Conservation (phyloP, 2,329 filamentous ascomycete species). For the Zasmidium cellare region DNA sequence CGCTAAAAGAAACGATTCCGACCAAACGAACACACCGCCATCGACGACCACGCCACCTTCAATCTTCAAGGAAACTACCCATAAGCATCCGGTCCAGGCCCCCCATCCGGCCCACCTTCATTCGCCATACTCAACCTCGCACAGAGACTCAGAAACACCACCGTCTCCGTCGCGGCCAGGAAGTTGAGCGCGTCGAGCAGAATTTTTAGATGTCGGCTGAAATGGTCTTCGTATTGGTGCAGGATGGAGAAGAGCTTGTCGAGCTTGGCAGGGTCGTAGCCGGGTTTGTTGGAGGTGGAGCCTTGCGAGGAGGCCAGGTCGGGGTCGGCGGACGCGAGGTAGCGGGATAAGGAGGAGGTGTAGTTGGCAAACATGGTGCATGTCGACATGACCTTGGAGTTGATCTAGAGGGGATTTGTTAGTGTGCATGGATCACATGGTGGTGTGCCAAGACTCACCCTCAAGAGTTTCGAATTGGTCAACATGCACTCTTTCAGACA, state of each 20-base stretch:
- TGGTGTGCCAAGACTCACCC: constrained; percentile 59
- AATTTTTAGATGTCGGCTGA: constrained; percentile 88
- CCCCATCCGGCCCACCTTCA: constrained; percentile 54
- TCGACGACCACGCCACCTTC: neutral
- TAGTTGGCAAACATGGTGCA: constrained; percentile 93
- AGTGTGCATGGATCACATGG: neutral
- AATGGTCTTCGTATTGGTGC: constrained; percentile 89
- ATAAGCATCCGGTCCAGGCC: constrained; percentile 23
- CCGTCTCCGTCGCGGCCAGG: constrained; percentile 94
- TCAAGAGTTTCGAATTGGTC: constrained; percentile 90
- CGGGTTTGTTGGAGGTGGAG: constrained; percentile 31
- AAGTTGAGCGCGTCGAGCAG: constrained; percentile 93
- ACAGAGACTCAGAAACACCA: constrained; percentile 85
- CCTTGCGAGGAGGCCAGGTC: constrained; percentile 57
- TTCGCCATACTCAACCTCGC: constrained; percentile 79
- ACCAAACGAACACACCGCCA: neutral
- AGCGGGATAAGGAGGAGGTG: constrained; percentile 80
- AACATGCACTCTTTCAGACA: constrained; percentile 99
- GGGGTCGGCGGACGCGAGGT: constrained; percentile 79
- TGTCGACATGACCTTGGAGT: constrained; percentile 94
- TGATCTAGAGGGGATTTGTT: constrained; percentile 63
- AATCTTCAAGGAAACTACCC: constrained; percentile 6
- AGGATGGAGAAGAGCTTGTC: constrained; percentile 83
- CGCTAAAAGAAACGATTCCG: constrained; percentile 7
- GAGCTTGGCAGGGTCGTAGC: constrained; percentile 58